Evolutionary conservation across 306 rosid genomes (phyloP), one percentile per base, ranked within the genome.

Genomic region (Casuarina equisetifolia): DNA sequence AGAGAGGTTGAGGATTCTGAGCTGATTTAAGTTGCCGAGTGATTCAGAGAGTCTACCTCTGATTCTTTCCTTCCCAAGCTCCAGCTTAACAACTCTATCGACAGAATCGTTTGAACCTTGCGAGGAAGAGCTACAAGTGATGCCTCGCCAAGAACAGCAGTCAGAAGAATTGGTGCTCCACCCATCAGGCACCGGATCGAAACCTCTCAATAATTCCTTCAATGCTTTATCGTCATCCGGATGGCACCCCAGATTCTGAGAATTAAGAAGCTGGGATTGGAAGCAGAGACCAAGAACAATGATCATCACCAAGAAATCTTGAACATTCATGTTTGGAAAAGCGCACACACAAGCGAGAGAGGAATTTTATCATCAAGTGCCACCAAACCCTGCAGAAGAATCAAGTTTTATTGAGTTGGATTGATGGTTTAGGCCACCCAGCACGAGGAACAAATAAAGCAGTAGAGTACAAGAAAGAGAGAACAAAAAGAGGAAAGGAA

Each of bases 141-240:
- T 38, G n/a, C 87, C 89, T 67, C 38, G 45, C 89, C 87, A 86
- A 32, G 13, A 35, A 61, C 89, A 86, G 79, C 89, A 86, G 61
- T 86, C 57, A 59, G 69, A 17, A 39, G 19, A 4, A 67, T 40
- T 67, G 71, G 7, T 2, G 20, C 17, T 25, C 32, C 57, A 17
- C 39, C 50, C 81, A 19, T 72, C 71, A 54, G 45, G 42, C 36
- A 67, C 50, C 2, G 71, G 42, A 13, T 42, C 48, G 25, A 67
- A 40, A 42, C 71, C 50, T 0, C 1, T 42, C 15, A 17, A 40
- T 6, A 67, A 42, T 40, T 42, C 50, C 16, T 7, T 35, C 71
- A 67, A 67, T 19, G 71, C 71, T 6, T 3, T 17, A 15, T 0
- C 35, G 48, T 67, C 71, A 67, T 42, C 4, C 9, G 35, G 50